phyloP scores from a whole-genome alignment of 2,329 filamentous ascomycete species.

The Fusarium sp. region DNA sequence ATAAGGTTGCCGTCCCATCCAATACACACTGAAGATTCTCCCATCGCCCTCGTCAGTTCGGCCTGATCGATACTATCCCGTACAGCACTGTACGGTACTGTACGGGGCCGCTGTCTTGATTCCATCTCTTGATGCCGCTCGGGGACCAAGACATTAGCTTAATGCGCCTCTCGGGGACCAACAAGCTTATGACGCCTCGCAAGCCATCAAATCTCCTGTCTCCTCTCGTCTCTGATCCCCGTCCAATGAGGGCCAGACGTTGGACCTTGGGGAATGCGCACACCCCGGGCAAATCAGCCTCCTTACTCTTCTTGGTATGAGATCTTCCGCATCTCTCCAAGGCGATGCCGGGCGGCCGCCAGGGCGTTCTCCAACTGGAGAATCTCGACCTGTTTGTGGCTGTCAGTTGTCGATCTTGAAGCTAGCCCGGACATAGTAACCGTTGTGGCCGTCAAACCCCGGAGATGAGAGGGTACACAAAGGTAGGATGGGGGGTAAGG shows the following conservation, averaged over 20 bases:
- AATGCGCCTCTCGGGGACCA: neutral
- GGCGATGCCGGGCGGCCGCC: conserved; percentile 79
- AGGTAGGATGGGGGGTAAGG: conserved; percentile 5
- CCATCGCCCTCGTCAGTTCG: neutral
- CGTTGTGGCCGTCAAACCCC: conserved; percentile 31
- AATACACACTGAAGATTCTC: neutral
- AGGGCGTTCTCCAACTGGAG: conserved; percentile 92
- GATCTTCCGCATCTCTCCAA: conserved; percentile 99
- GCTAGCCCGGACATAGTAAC: conserved; percentile 33
- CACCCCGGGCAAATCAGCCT: conserved; percentile 1
- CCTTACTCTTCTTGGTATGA: conserved; percentile 83
- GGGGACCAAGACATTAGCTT: neutral
- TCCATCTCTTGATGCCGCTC: neutral
- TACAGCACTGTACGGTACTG: conserved; percentile 11
- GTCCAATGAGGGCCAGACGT: neutral
- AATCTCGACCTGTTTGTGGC: conserved; percentile 83
- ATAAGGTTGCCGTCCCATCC: neutral
- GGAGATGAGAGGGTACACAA: conserved; percentile 15
- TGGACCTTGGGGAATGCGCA: conserved; percentile 4
- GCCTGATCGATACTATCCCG: neutral
- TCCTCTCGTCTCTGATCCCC: neutral
- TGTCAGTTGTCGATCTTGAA: conserved; percentile 28
- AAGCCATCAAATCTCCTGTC: conserved; percentile 18
- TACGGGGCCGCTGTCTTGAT: neutral
- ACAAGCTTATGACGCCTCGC: conserved; percentile 4